Base-by-base conservation (phyloP, 805 yeast species). In the Ascoidea tarda region DNA sequence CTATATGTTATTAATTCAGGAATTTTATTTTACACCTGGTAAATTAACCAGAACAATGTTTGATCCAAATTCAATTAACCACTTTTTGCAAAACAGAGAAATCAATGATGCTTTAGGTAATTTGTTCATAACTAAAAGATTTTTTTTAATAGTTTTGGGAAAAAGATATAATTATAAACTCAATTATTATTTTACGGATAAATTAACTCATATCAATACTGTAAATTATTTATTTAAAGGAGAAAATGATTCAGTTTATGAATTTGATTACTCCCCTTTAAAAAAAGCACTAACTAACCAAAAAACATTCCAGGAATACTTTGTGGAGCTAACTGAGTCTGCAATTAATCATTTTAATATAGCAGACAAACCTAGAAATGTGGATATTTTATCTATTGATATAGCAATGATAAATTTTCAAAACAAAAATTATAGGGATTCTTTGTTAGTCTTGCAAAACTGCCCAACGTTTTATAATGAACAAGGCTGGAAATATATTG, bases 401-500 rank as follows among this genome's bases (percentile, higher is more conserved):
- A 73, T 88, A 51, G 96, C 95, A 0, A 62, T 84, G 8, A 65
- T 88, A 16, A 81, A 83, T 54, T 82, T 77, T 62, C 79, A 77
- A 57, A 68, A 71, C 33, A 67, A 74, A 4, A 73, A 84, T 42
- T 83, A 78, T 58, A 72, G 73, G 45, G 74, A 76, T 48, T 83
- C 96, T 1, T 75, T 80, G 14, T 68, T 75, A 5, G 78, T 86
- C 2, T 69, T 91, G 10, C 78, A 79, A 46, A 78, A 81, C 6
- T 81, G 93, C 2, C 87, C 86, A 49, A 79, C 77, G 46, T 79
- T 79, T 52, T 89, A 85, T 60, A 73, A 76, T 6, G 66, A 73
- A 16, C 78, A 81, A 49, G 87, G 89, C 1, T 90, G 97, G 97
- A 76, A 76, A 50, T 65, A 69, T 48, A 78, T 88, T 61, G 86